A percentile compares a stretch with the other conserved stretches of the same genome.
These are phyloP conservation scores for Aspergillus conjunctus DNA, from an alignment of 495 filamentous ascomycete genomes.

Conservation along the genomic window DNA sequence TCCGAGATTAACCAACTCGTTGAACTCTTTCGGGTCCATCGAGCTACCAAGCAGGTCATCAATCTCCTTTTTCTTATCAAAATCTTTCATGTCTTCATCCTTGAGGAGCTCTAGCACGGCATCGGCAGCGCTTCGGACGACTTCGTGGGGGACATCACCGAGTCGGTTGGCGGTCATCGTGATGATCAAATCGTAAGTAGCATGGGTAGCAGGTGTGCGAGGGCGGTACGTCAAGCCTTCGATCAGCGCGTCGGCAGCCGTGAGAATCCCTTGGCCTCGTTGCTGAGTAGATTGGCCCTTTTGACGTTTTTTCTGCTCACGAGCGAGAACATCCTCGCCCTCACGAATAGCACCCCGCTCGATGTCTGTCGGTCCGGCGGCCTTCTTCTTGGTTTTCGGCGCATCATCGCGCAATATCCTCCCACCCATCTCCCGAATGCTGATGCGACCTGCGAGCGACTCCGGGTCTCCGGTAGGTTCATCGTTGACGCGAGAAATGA, in stretches of 20 bases:
- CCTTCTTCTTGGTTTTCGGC: slow-evolving; percentile 74
- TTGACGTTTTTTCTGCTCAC: slow-evolving; percentile 87
- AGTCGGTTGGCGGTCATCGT: slow-evolving; percentile 86
- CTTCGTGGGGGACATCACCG: slow-evolving; percentile 89
- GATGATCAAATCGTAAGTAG: slow-evolving; percentile 93
- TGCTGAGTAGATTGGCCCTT: slow-evolving; percentile 69
- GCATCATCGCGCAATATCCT: slow-evolving; percentile 76
- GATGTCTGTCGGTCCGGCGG: slow-evolving; percentile 63
- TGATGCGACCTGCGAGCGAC: slow-evolving; percentile 90
- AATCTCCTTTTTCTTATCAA: slow-evolving; percentile 97
- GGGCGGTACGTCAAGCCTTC: slow-evolving; percentile 88
- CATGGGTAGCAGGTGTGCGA: slow-evolving; percentile 86
- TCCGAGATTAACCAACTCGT: slow-evolving; percentile 92
- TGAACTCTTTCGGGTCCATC: slow-evolving; percentile 89
- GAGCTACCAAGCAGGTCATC: slow-evolving; percentile 85
- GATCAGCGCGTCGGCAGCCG: slow-evolving; percentile 80
- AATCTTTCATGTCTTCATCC: slow-evolving; percentile 93
- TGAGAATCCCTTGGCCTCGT: slow-evolving; percentile 78
- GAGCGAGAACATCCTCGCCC: slow-evolving; percentile 81
- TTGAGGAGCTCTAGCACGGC: slow-evolving; percentile 89
- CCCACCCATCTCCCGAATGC: slow-evolving; percentile 91
- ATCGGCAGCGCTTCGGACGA: slow-evolving; percentile 94
- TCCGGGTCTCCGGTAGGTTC: slow-evolving; percentile 97
- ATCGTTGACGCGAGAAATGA: slow-evolving; percentile 87
- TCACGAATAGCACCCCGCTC: slow-evolving; percentile 80